Evolutionary conservation across 192 early-diverging fungal genomes (phyloP), one percentile per base, ranked within the genome.

Genomic region (Linnemannia schmuckeri): DNA sequence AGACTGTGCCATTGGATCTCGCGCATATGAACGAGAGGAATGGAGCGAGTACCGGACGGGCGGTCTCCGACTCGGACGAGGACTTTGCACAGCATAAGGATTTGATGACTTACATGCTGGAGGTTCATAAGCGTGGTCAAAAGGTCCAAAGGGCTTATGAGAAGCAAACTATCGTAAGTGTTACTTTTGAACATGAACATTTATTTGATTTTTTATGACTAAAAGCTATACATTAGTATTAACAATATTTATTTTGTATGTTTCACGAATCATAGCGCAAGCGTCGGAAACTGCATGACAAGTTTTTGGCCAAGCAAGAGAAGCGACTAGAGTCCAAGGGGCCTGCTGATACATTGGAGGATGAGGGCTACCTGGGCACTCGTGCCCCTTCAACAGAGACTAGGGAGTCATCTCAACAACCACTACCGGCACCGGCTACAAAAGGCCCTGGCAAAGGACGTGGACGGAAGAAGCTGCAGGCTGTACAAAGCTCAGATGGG

Each of bases 271-370:
- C 2, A 13, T 69, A 82, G 83, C 83, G 78, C 20, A 85, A 85
- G 27, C 83, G 83, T 42, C 73, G 83, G 78, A 85, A 85, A 76
- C n/a, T 85, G 24, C 83, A 85, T 73, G 83, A 85, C 70, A 85
- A 85, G 75, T 85, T 80, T 40, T 52, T 85, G 74, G 78, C 41
- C 2, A 85, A 85, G 57, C 83, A 85, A 46, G 83, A 77, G 57
- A 85, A 73, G 68, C 78, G 83, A 2, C 27, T 85, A 68, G 83
- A 80, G 49, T 46, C 75, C 2, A 76, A 66, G 57, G 55, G 27
- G 18, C 33, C 77, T 57, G 27, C 6, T 3, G 81, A 82, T 17
- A 10, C 41, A 2, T 10, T 63, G 20, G 69, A 87, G 0, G 83
- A 85, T 12, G 84, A 87, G 54, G 84, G 79, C 41, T 87, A 77